phyloP scores from a whole-genome alignment of 208 protist species.

The Wallacemonas sp. region DNA sequence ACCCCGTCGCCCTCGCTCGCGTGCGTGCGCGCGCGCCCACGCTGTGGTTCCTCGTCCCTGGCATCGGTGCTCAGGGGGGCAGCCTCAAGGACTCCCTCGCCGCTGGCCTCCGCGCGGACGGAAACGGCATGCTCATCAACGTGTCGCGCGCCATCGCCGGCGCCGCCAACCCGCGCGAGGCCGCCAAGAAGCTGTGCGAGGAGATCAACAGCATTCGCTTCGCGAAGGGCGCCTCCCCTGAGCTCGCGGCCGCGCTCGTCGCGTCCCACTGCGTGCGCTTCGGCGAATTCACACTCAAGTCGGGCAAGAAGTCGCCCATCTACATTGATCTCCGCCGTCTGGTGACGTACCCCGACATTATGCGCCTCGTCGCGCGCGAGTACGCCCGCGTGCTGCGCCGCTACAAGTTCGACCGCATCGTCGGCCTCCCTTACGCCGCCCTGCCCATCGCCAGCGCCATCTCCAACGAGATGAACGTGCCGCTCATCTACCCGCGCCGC shows the following conservation, averaged over 20 bases:
- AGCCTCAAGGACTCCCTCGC: slow-evolving; percentile 70
- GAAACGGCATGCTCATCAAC: slow-evolving; percentile 85
- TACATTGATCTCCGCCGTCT: slow-evolving; percentile 96
- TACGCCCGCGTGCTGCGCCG: slow-evolving; percentile 69
- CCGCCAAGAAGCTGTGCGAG: slow-evolving; percentile 71
- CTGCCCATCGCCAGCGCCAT: slow-evolving; percentile 95
- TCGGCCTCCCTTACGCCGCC: slow-evolving; percentile 95
- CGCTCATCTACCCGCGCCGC: slow-evolving; percentile 91
- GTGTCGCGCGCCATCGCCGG: slow-evolving; percentile 79
- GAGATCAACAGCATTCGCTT: slow-evolving; percentile 78
- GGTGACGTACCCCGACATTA: slow-evolving; percentile 84
- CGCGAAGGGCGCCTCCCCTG: slow-evolving; percentile 37
- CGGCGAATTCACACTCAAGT: slow-evolving; percentile 96
- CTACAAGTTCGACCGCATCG: slow-evolving; percentile 81
- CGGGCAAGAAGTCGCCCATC: slow-evolving; percentile 94
- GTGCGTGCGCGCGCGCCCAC: slow-evolving; percentile 74
- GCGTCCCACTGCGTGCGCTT: slow-evolving; percentile 91
- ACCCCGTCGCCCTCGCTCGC: slow-evolving; percentile 73
- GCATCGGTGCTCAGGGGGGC: slow-evolving; percentile 85
- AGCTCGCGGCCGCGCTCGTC: slow-evolving; percentile 76
- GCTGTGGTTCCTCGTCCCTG: slow-evolving; percentile 89
- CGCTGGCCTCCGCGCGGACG: slow-evolving; percentile 76
- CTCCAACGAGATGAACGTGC: slow-evolving; percentile 86
- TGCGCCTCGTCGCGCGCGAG: slow-evolving; percentile 78
- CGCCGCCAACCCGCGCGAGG: slow-evolving; percentile 65